phyloP scores from a whole-genome alignment of 202 grass and related monocot species.

The Brachypodium distachyon region DNA sequence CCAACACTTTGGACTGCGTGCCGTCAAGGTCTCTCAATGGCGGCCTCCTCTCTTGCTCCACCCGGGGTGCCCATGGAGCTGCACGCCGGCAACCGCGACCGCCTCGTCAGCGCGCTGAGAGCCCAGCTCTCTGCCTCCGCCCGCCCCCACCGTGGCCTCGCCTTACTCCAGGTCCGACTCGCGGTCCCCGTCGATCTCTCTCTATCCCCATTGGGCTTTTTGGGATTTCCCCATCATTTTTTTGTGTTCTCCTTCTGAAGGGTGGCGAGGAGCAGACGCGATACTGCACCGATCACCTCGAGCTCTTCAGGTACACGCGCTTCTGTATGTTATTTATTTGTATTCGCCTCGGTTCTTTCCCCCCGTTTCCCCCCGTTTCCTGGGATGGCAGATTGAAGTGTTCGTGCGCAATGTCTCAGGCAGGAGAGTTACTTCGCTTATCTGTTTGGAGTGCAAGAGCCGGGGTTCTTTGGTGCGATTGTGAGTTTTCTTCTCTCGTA shows the following conservation, averaged over 20 bases:
- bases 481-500: slow-evolving; percentile 37
- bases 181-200: background rate
- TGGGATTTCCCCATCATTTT: background rate
- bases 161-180: slow-evolving; percentile 54
- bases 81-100: slow-evolving; percentile 61
- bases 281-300: slow-evolving; percentile 82
- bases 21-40: slow-evolving; percentile 20
- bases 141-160: slow-evolving; percentile 44
- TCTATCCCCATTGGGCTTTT: background rate
- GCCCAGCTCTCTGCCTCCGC: slow-evolving; percentile 38
- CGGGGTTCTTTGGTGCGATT: slow-evolving; percentile 75
- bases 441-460: slow-evolving; percentile 79
- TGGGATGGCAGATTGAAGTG: background rate
- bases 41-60: slow-evolving; percentile 33
- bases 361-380: background rate
- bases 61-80: slow-evolving; percentile 73
- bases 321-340: background rate
- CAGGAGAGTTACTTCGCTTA: slow-evolving; percentile 98
- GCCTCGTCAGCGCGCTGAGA: slow-evolving; percentile 49
- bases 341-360: background rate
- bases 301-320: slow-evolving; percentile 68
- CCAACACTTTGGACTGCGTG: slow-evolving; percentile 17
- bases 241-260: slow-evolving; percentile 22
- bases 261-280: slow-evolving; percentile 93
- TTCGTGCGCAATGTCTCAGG: slow-evolving; percentile 29